Percentiles rank a stretch among this genome's conserved stretches.
phyloP scores from a whole-genome alignment of 176 grass and related monocot species.

The Oryza meridionalis region DNA sequence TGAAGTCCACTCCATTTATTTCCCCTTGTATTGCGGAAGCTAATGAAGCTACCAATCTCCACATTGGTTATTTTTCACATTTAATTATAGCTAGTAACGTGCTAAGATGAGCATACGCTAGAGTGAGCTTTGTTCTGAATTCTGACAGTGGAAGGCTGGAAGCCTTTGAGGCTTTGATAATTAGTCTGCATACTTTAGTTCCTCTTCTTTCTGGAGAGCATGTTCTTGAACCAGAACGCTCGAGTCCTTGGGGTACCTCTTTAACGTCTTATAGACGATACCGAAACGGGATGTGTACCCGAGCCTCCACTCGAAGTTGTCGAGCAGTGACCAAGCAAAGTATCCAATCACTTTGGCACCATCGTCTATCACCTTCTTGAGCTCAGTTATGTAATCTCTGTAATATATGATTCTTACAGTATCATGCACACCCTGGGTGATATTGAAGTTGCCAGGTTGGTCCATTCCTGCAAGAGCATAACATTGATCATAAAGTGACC shows the following conservation, averaged over 20 bases:
- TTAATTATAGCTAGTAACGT: constrained; percentile 18
- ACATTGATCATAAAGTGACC: background rate
- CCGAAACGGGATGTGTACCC: constrained; percentile 93
- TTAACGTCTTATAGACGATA: constrained; percentile 68
- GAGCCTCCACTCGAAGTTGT: constrained; percentile 93
- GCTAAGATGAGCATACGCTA: background rate
- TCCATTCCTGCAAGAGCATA: constrained; percentile 79
- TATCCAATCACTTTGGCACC: constrained; percentile 77
- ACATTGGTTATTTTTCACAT: constrained; percentile 8
- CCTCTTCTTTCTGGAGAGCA: constrained; percentile 61
- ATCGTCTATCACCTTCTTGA: constrained; percentile 83
- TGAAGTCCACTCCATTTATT: constrained; percentile 3
- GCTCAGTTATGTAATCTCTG: constrained; percentile 74
- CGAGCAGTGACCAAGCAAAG: constrained; percentile 92
- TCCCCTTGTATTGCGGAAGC: background rate
- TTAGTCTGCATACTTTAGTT: constrained; percentile 9
- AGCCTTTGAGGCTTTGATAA: background rate
- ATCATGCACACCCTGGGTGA: constrained; percentile 70
- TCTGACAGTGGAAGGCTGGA: constrained; percentile 8
- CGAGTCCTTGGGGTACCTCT: constrained; percentile 85
- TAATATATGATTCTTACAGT: constrained; percentile 71
- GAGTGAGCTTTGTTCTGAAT: constrained; percentile 9
- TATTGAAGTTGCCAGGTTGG: constrained; percentile 73
- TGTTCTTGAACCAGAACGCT: constrained; percentile 82
- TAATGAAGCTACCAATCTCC: constrained; percentile 10